Percentiles rank a stretch among this genome's conserved stretches.
Evolutionary conservation across 176 grass and related monocot genomes (phyloP).

Genomic region (Eleusine indica): DNA sequence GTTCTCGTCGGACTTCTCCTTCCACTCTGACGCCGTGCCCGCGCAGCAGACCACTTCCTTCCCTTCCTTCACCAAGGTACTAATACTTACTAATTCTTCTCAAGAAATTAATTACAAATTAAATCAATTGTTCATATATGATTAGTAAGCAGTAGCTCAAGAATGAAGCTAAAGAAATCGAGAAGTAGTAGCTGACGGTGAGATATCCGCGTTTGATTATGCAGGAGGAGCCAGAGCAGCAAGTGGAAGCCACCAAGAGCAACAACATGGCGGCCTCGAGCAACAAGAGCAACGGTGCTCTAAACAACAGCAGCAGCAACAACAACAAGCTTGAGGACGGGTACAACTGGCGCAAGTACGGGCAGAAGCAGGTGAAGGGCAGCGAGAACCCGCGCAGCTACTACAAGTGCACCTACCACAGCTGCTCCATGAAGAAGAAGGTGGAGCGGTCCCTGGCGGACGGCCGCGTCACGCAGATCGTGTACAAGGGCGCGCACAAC

Average conservation of each 20-base stretch:
- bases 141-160: too few species aligned
- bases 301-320: background rate
- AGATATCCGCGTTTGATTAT: too few species aligned
- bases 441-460: constrained; percentile 72
- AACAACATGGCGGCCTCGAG: background rate
- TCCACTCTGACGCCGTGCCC: constrained; percentile 44
- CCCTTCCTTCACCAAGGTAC: constrained; percentile 51
- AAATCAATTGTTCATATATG: too few species aligned
- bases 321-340: constrained; percentile 70
- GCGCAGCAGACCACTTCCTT: constrained; percentile 33
- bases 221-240: constrained; percentile 16
- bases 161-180: too few species aligned
- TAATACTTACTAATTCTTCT: too few species aligned
- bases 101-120: too few species aligned
- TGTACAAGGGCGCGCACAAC: constrained; percentile 90
- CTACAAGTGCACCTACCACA: constrained; percentile 89
- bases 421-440: constrained; percentile 94
- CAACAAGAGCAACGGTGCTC: background rate
- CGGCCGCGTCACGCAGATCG: constrained; percentile 81
- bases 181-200: too few species aligned
- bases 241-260: background rate
- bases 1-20: constrained; percentile 61
- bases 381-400: constrained; percentile 97
- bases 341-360: constrained; percentile 98
- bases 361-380: constrained; percentile 96